Base-by-base conservation (phyloP, 1,284 basidiomycete species). In the Cutaneotrichosporon spelunceum region DNA sequence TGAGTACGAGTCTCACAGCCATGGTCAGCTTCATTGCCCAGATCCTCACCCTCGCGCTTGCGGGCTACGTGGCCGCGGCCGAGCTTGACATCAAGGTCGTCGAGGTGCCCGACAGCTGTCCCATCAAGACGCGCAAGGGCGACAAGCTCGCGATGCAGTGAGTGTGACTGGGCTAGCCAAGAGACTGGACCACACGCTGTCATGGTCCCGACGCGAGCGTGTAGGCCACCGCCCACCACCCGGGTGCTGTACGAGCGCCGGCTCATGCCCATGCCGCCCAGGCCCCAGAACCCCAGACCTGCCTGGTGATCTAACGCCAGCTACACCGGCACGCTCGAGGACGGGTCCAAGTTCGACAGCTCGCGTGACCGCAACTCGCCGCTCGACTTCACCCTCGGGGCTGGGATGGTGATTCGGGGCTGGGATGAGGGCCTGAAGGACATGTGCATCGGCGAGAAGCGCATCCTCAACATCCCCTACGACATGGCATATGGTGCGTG, bases 371-470 rank as follows among this genome's bases (percentile, higher is more conserved):
- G 83, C 6, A 80, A 80, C 42, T 69, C 79, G 64, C 82, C 83
- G 0, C 83, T 84, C 66, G 80, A 77, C 54, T 82, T 81, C 66
- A 79, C 72, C 11, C 71, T 84, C 57, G 83, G 83, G 10, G 64
- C 72, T 0, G 83, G 83, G 6, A 80, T 82, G 68, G 83, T 84
- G 27, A 84, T 84, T 72, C 71, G 74, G 57, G 77, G 78, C 33
- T 79, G 78, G 78, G 78, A 79, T 60, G 72, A 80, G 67, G 80
- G 83, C 19, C 71, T 84, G 19, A 69, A 81, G 19, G 82, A 82
- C 70, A 94, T 96, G 89, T 97, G 94, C 77, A 75, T 90, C 36
- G 83, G 86, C 62, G 94, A 98, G 82, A 93, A 93, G 83, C 87
- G 94, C 50, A 90, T 84, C n/a, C 84, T 97, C 66, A 91, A 87